Percentiles rank a stretch among this genome's conserved stretches.
phyloP scores from a whole-genome alignment of 352 stramenopile genomes.

The Paralagenidium karlingii region DNA sequence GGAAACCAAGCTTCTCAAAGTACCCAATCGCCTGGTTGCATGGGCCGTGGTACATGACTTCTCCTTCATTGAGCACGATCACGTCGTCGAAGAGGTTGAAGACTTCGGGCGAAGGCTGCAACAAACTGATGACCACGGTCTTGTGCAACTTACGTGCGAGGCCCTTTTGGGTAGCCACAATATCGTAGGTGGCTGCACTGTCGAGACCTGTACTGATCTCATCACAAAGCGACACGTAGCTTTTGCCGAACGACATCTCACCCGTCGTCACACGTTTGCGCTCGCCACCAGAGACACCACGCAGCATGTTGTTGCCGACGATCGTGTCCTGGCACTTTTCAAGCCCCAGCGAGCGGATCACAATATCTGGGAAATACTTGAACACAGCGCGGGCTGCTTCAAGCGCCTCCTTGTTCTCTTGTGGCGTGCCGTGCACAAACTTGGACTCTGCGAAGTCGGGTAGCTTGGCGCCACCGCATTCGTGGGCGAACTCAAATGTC shows the following conservation, averaged over 20 bases:
- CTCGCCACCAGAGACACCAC: conserved; percentile 76
- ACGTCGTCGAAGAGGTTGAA: conserved; percentile 91
- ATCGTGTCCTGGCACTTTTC: conserved; percentile 42
- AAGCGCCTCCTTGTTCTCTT: conserved; percentile 17
- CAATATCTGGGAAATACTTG: conserved; percentile 17
- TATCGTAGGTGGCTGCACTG: conserved; percentile 39
- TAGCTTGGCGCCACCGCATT: conserved; percentile 36
- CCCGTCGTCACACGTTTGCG: conserved; percentile 85
- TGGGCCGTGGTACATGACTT: conserved; percentile 70
- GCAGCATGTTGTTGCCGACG: conserved; percentile 44
- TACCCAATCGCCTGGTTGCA: conserved; percentile 20
- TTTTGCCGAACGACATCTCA: conserved; percentile 75
- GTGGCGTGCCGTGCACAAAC: conserved; percentile 21
- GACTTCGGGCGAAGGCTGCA: conserved; percentile 89
- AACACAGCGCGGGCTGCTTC: conserved; percentile 20
- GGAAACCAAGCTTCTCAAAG: conserved; percentile 32
- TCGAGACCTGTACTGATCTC: conserved; percentile 58
- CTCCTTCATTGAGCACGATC: conserved; percentile 83
- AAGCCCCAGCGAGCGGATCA: conserved; percentile 25
- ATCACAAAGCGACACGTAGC: conserved; percentile 65
- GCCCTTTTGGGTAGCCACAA: conserved; percentile 27
- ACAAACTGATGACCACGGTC: conserved; percentile 61
- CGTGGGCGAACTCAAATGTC: conserved; percentile 88
- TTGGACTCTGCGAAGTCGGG: conserved; percentile 11
- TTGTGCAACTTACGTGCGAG: conserved; percentile 31